Percentiles rank a stretch among this genome's conserved stretches.
These are phyloP conservation scores for Colletotrichum sidae DNA, from an alignment of 2,329 filamentous ascomycete genomes.

Conservation along the genomic window DNA sequence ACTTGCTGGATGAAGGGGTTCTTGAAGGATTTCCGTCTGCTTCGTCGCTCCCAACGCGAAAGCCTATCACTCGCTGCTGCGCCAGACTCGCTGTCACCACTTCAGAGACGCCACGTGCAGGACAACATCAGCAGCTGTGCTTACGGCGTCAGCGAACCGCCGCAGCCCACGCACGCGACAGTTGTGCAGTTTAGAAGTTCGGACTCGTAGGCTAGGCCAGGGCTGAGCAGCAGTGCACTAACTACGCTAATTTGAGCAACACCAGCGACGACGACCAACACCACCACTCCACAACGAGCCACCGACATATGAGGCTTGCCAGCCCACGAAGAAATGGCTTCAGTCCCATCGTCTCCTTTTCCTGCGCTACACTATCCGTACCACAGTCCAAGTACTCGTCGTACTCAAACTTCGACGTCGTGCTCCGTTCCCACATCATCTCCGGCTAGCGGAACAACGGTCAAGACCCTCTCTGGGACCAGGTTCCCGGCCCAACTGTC, in stretches of 20 bases:
- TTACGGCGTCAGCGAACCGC: conserved; percentile 18
- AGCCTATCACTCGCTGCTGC: too few relatives aligned
- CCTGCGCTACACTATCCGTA: too few relatives aligned
- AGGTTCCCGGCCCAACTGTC: conserved; percentile 16
- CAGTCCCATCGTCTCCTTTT: too few relatives aligned
- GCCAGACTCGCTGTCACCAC: neutral
- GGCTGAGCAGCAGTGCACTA: neutral
- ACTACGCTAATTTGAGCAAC: too few relatives aligned
- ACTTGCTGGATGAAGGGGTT: neutral
- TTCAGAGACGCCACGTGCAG: conserved; percentile 16
- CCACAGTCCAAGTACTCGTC: neutral
- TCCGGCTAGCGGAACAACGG: conserved; percentile 32
- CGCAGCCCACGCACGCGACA: neutral
- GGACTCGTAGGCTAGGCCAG: neutral
- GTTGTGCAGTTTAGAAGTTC: neutral
- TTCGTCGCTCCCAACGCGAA: neutral
- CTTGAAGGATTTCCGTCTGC: neutral
- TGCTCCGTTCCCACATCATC: conserved; percentile 31
- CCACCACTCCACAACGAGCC: too few relatives aligned
- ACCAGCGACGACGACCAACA: too few relatives aligned
- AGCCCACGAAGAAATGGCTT: neutral
- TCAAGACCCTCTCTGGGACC: conserved; percentile 29
- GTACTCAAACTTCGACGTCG: neutral
- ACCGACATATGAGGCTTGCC: conserved; percentile 2
- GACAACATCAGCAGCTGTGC: neutral